phyloP scores from a whole-genome alignment of 2,329 filamentous ascomycete species.

The Ilyonectria robusta region DNA sequence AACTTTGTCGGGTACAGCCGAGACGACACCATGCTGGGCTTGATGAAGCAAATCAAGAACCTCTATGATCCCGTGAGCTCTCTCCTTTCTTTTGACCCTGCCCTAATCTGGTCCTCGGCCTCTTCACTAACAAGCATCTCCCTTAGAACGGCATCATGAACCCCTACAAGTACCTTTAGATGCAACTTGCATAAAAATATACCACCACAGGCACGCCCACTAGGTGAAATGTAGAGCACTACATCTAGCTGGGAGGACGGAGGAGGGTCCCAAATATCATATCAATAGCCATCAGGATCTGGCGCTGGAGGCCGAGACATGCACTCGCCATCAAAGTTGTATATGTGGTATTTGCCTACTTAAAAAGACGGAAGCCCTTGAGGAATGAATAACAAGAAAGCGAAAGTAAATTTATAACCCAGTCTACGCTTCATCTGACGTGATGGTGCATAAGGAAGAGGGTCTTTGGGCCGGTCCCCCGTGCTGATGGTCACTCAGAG shows the following conservation, averaged over 20 bases:
- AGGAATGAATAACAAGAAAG: background rate
- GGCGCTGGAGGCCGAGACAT: background rate
- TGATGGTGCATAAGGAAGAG: background rate
- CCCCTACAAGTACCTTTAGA: slow-evolving; percentile 93
- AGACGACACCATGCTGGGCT: slow-evolving; percentile 84
- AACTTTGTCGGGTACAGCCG: slow-evolving; percentile 94
- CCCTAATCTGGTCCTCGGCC: slow-evolving; percentile 9
- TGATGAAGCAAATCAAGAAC: slow-evolving; percentile 97
- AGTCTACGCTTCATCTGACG: background rate
- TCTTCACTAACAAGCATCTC: slow-evolving; percentile 44
- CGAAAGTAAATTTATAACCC: no score
- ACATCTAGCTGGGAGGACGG: background rate
- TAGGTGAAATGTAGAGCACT: slow-evolving; percentile 12
- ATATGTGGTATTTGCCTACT: slow-evolving; percentile 2
- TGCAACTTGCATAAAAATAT: slow-evolving; percentile 17
- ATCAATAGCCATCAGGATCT: background rate
- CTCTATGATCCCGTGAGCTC: slow-evolving; percentile 91
- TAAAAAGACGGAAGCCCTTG: background rate
- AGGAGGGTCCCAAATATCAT: background rate
- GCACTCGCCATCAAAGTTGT: background rate
- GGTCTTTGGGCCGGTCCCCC: background rate
- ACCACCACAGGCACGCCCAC: background rate
- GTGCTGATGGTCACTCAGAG: background rate
- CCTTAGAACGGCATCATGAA: slow-evolving; percentile 96
- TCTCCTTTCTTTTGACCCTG: slow-evolving; percentile 22